Evolutionary conservation across 768 basidiomycete species (phyloP).

Genomic region (Arthromyces matolae): DNA sequence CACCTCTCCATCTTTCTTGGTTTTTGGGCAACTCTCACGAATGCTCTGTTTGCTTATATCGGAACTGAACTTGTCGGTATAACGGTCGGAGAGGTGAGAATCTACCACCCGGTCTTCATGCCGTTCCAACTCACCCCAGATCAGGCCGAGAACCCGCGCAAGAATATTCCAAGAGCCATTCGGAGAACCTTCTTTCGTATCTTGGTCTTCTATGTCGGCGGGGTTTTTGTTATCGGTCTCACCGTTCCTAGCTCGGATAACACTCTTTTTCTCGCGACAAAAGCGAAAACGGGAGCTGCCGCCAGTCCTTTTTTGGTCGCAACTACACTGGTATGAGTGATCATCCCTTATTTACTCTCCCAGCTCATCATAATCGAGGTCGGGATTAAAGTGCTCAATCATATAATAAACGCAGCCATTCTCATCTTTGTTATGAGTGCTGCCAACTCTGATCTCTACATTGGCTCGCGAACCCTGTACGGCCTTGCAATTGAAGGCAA

Average conservation of each 20-base stretch:
- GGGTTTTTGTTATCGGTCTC: conserved; percentile 70
- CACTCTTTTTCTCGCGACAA: conserved; percentile 42
- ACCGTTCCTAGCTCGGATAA: conserved; percentile 60
- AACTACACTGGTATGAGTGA: conserved; percentile 32
- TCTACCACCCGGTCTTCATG: not conserved
- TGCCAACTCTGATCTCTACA: conserved; percentile 62
- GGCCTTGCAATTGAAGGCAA: conserved; percentile 49
- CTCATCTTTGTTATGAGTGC: conserved; percentile 63
- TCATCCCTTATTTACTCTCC: not conserved
- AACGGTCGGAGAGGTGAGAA: conserved; percentile 43
- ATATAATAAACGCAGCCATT: conserved; percentile 64
- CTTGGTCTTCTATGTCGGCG: conserved; percentile 60
- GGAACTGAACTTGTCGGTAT: conserved; percentile 79
- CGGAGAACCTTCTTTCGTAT: conserved; percentile 58
- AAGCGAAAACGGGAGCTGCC: conserved; percentile 48
- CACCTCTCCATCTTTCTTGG: conserved; percentile 57
- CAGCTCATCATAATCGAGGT: conserved; percentile 25
- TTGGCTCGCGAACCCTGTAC: conserved; percentile 46
- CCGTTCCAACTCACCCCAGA: conserved; percentile 4
- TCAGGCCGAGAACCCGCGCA: conserved; percentile 66
- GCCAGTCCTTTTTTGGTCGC: conserved; percentile 66
- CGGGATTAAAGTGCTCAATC: conserved; percentile 54
- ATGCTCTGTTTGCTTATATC: conserved; percentile 69
- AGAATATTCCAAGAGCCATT: conserved; percentile 72
- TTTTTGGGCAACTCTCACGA: conserved; percentile 69